Evolutionary conservation across 2,329 filamentous ascomycete genomes (phyloP), one percentile per base, ranked within the genome.

Genomic region (Alternaria triticimaculans): DNA sequence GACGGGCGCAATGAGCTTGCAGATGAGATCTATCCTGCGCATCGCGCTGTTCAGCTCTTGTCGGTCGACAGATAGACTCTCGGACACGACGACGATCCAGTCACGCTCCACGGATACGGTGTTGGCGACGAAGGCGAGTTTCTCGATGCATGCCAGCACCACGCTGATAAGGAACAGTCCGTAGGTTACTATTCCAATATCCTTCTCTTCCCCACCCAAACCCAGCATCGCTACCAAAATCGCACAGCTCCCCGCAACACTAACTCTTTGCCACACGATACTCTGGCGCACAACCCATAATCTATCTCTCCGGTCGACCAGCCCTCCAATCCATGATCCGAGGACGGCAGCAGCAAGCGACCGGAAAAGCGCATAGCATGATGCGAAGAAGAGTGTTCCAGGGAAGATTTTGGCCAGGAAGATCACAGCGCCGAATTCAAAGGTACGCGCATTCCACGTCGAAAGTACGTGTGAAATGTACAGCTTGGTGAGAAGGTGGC

Each of bases 81-180:
- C 80, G 1, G 85, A 82, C 8, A 87, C 81, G 0, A 88, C 83
- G 5, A 88, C 81, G 43, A 88, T 84, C 90, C 91, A 93, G 70
- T 94, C 91, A 71, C 88, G 83, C 76, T 93, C 91, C 0, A 94
- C 85, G 0, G 91, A 83, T 1, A 93, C 86, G 0, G 87, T 83
- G 73, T 93, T 93, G 75, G 88, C 84, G 6, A 89, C 84, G 2
- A 88, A 84, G 14, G 83, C 84, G 9, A 92, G 77, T 75, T 93
- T 94, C 78, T 94, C 92, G 2, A 90, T 72, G 60, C 90, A 91
- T 1, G 89, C 89, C 48, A 92, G 79, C 0, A 87, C 18, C 0
- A 86, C 82, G n/a, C 82, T 73, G 3, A 73, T 28, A 3, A 69
- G 67, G 28, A 80, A 80, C 14, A 71, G 60, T 4, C 25, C 59